A percentile compares a stretch with the other conserved stretches of the same genome.
phyloP scores from a whole-genome alignment of 352 stramenopile species.

The Phytophthora idaei region DNA sequence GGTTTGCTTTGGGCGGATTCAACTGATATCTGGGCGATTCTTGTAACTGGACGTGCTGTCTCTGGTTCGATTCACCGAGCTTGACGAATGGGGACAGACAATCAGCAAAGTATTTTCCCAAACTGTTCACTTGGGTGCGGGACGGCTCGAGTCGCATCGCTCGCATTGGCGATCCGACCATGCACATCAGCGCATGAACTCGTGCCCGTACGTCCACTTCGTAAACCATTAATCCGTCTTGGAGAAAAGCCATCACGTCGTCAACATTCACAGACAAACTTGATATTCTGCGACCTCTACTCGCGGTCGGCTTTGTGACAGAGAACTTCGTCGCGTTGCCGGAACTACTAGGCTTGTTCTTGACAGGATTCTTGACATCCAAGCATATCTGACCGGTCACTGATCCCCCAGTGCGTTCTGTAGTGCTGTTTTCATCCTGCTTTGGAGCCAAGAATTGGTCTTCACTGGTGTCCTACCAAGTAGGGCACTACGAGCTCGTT shows the following conservation, averaged over 20 bases:
- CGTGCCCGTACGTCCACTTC: conserved; percentile 29
- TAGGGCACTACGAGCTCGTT: conserved; percentile 23
- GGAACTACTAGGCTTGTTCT: neutral
- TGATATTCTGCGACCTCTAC: neutral
- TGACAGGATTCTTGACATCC: conserved; percentile 8
- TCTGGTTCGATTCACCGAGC: conserved; percentile 2
- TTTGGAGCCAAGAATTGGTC: conserved; percentile 9
- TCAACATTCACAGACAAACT: neutral
- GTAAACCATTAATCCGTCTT: conserved; percentile 6
- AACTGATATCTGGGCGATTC: neutral
- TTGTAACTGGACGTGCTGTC: conserved; percentile 6
- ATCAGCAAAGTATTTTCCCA: conserved; percentile 42
- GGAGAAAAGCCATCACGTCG: neutral
- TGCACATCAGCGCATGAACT: conserved; percentile 33
- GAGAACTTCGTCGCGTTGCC: too few species aligned
- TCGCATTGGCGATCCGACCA: conserved; percentile 40
- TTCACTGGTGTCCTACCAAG: conserved; percentile 31
- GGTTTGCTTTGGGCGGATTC: neutral
- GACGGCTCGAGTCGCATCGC: conserved; percentile 53
- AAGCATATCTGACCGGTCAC: neutral
- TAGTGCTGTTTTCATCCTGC: conserved; percentile 17
- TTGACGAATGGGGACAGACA: conserved; percentile 10
- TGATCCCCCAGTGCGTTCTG: neutral
- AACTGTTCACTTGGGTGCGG: conserved; percentile 34
- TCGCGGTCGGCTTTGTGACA: too few species aligned